phyloP scores from a whole-genome alignment of 1,139 yeast genomes.

The Scheffersomyces titani region DNA sequence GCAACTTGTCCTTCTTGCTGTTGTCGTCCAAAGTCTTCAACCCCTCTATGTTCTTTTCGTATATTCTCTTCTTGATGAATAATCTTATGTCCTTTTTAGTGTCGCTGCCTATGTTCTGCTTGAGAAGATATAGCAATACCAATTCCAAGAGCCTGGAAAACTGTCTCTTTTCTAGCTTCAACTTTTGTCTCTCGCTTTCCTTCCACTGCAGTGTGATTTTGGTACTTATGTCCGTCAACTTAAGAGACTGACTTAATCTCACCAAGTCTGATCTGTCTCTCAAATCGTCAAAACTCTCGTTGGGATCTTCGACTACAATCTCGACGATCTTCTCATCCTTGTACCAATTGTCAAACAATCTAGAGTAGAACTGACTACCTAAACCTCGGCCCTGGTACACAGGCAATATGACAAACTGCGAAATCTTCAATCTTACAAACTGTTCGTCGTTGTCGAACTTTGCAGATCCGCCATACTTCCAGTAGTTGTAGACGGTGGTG shows the following conservation, averaged over 20 bases:
- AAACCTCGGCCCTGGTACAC: slow-evolving; percentile 70
- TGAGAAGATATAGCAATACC: slow-evolving; percentile 55
- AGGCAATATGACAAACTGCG: slow-evolving; percentile 86
- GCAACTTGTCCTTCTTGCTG: slow-evolving; percentile 66
- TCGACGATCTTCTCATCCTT: slow-evolving; percentile 59
- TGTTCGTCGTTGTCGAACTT: slow-evolving; percentile 53
- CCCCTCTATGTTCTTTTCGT: slow-evolving; percentile 77
- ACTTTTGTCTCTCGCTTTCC: slow-evolving; percentile 28
- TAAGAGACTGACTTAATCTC: slow-evolving; percentile 37
- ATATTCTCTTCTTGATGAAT: slow-evolving; percentile 71
- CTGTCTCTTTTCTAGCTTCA: slow-evolving; percentile 78
- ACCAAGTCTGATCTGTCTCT: slow-evolving; percentile 80
- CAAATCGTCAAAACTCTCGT: slow-evolving; percentile 87
- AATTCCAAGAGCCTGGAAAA: slow-evolving; percentile 77
- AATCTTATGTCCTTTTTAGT: slow-evolving; percentile 49
- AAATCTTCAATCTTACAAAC: slow-evolving; percentile 69
- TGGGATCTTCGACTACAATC: slow-evolving; percentile 93
- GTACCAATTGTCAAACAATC: slow-evolving; percentile 57
- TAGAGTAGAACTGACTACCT: slow-evolving; percentile 67
- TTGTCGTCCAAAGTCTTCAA: slow-evolving; percentile 63
- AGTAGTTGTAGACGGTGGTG: slow-evolving; percentile 81
- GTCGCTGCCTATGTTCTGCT: slow-evolving; percentile 24
- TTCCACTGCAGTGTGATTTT: slow-evolving; percentile 47
- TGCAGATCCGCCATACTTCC: slow-evolving; percentile 64
- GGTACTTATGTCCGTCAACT: slow-evolving; percentile 23